A percentile compares a stretch with the other conserved stretches of the same genome.
Evolutionary conservation across 2,329 filamentous ascomycete species (phyloP).

Genomic region (Achaetomium macrosporum): DNA sequence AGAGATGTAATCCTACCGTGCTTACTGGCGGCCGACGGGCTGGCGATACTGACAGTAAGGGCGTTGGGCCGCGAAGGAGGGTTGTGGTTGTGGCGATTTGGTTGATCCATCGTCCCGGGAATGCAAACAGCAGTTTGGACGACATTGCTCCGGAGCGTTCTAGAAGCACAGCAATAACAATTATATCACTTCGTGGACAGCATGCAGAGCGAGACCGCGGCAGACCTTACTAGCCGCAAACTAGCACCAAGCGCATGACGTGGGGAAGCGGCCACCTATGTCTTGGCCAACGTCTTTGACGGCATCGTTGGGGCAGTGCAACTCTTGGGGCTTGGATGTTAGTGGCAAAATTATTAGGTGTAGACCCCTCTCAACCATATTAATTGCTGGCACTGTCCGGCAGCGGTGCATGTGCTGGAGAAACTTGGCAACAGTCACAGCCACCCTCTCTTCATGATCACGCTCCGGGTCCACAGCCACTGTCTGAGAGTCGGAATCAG

Average conservation of each 20-base stretch:
- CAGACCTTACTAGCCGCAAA: not conserved
- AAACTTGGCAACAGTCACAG: not conserved
- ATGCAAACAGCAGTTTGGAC: too few species aligned
- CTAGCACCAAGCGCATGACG: not conserved
- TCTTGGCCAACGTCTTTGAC: constrained; percentile 10
- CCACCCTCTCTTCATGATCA: not conserved
- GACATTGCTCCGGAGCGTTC: too few species aligned
- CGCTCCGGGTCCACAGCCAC: not conserved
- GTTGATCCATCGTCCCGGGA: not conserved
- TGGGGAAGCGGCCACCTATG: not conserved
- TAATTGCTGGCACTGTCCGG: too few species aligned
- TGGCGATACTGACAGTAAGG: not conserved
- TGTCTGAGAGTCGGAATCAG: too few species aligned
- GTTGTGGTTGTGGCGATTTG: not conserved
- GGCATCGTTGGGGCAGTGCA: not conserved
- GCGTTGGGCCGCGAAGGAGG: not conserved
- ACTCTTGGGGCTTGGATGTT: not conserved
- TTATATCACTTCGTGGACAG: too few species aligned
- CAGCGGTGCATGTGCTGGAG: too few species aligned
- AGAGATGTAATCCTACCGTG: not conserved
- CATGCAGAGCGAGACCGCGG: too few species aligned
- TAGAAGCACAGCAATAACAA: too few species aligned
- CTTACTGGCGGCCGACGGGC: not conserved
- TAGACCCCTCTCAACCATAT: not conserved
- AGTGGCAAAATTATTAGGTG: too few species aligned